Base-by-base conservation (phyloP, 2,329 filamentous ascomycete genomes). In the Pseudocercospora vitis region DNA sequence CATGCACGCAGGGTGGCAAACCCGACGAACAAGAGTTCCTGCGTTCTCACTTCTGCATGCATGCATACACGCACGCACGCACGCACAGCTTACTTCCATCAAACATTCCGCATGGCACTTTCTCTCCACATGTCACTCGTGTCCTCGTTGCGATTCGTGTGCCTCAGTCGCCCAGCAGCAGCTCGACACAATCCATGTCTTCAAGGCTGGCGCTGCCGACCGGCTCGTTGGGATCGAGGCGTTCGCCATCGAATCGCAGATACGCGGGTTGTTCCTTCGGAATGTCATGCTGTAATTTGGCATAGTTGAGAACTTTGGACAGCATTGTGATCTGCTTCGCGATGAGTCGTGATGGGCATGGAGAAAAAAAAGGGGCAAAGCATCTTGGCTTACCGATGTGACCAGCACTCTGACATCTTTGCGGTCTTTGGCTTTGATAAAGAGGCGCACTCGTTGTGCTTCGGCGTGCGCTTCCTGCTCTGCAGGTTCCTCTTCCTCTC, bases 161-260 rank as follows among this genome's bases (percentile, higher is more conserved):
- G n/a, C 2, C 11, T 70, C 57, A 83, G 16, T 50, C 45, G 60
- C 78, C 82, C 50, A 91, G 71, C 60, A 86, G 78, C 18, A 94
- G 87, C 70, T 95, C 89, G 28, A 95, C 74, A 23, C 80, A 78
- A 68, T 92, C 88, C 74, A 85, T 78, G 63, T 95, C 87, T 40
- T 83, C 82, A 33, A 95, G 81, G 14, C 90, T 89, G 2, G 84
- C 80, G 29, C 88, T 83, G 39, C 76, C 76, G 40, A 94, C 77
- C 1, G 78, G 81, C 24, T 75, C 73, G 1, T 82, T 76, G 14
- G 81, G 78, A 11, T 85, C 81, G 23, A 95, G 73, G 42, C 75
- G 74, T 47, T 91, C 89, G 11, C 90, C 90, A 62, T 95, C 90
- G 70, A 90, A 91, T 61, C 79, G 76, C 8, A 95, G 73, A 31